Evolutionary conservation across 2,329 filamentous ascomycete species (phyloP), one percentile per base, ranked within the genome.

Genomic region (Leptoxyphium fumago): DNA sequence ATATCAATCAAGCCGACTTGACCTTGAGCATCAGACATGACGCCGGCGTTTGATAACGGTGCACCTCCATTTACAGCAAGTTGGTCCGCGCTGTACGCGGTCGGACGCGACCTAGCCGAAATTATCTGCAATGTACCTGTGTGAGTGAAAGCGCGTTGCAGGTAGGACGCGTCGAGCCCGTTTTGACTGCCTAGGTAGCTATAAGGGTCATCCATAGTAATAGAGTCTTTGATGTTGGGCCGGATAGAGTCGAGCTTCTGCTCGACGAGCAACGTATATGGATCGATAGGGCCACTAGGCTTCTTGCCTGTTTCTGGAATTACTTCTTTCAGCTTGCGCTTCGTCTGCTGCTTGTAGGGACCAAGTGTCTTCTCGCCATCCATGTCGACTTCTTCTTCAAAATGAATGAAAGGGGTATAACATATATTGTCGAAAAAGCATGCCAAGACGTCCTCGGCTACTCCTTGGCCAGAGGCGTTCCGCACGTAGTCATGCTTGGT

Each of bases 371-470:
- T 79, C 46, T 87, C 82, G 45, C 78, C 80, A 54, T 82, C 85
- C 47, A 85, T 72, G 59, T 89, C 84, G 26, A 88, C 65, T 54
- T 94, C 87, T 63, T 98, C 91, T 62, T 98, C 91, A 39, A 95
- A 87, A 57, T 94, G 87, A 52, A 98, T 95, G 59, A 98, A 98
- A 2, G 91, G 91, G 1, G 91, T 98, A 61, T 98, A 98, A 46
- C 83, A 84, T 41, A 98, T 94, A 60, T 98, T 98, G 67, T 98
- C 91, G 65, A 96, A 98, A 59, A 98, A 93, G 60, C 89, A 95
- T 56, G 87, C 87, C 11, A 96, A 70, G 38, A 96, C 84, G 51
- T 96, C 89, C 52, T 93, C 84, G 43, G 84, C 84, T n/a, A 96
- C 84, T 11, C 84, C 84, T 60, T 96, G 88, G 2, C 84, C 87